Evolutionary conservation across 225 moss, liverwort and hornwort genomes (phyloP).

Genomic region (Physcomitrium patens): DNA sequence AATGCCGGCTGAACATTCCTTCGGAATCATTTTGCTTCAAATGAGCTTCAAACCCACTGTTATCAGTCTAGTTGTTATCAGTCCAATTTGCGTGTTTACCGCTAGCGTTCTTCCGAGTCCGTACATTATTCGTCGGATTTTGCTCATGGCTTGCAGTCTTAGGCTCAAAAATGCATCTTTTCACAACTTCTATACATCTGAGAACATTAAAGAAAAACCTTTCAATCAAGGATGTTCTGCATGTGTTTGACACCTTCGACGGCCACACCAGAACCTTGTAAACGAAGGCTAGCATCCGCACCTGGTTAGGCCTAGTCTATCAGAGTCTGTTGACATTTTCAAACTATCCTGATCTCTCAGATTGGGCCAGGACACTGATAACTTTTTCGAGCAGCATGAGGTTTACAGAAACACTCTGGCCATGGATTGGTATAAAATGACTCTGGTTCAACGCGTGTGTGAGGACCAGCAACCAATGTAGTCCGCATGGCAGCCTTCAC

Average conservation of each 20-base stretch:
- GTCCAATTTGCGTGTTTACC: too few species aligned
- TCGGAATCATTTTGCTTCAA: not conserved
- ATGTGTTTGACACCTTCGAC: slow-evolving; percentile 20
- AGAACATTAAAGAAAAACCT: not conserved
- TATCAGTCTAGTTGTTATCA: too few species aligned
- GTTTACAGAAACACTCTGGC: slow-evolving; percentile 92
- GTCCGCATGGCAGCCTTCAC: slow-evolving; percentile 53
- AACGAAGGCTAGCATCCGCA: slow-evolving; percentile 25
- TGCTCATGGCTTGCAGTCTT: not conserved
- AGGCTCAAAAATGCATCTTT: not conserved
- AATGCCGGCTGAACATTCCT: not conserved
- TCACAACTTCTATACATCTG: not conserved
- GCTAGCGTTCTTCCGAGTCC: too few species aligned
- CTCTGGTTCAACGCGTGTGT: slow-evolving; percentile 55
- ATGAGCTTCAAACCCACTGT: too few species aligned
- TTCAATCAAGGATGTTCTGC: not conserved
- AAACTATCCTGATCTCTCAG: slow-evolving; percentile 23
- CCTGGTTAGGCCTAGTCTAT: slow-evolving; percentile 25
- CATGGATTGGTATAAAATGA: slow-evolving; percentile 89
- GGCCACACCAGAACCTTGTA: slow-evolving; percentile 1
- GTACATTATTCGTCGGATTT: not conserved
- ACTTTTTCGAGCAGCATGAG: slow-evolving; percentile 28
- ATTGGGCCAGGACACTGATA: slow-evolving; percentile 57
- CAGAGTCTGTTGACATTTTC: slow-evolving; percentile 18
- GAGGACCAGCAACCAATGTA: slow-evolving; percentile 53